These are phyloP conservation scores for Ganoderma meredithae DNA, from an alignment of 1,284 basidiomycete genomes.

Conservation along the genomic window DNA sequence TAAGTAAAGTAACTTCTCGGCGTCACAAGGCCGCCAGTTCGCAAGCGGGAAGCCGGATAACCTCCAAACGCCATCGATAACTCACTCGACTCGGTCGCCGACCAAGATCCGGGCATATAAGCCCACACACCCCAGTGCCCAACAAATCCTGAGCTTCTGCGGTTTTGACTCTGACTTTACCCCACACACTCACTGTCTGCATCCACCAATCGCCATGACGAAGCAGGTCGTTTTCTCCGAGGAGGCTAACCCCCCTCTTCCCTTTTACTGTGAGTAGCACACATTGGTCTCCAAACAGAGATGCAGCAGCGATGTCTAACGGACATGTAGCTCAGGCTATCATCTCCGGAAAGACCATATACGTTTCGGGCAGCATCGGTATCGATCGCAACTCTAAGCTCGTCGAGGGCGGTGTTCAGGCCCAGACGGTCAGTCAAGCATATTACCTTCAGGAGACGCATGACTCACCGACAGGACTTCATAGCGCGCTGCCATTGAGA, in stretches of 20 bases:
- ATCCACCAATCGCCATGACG: constrained; percentile 33
- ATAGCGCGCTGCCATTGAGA: constrained; percentile 63
- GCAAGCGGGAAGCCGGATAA: background rate
- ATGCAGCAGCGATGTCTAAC: background rate
- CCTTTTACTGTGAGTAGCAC: constrained; percentile 56
- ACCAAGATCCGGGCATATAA: constrained; percentile 15
- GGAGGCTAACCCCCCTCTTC: constrained; percentile 55
- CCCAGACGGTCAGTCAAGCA: constrained; percentile 53
- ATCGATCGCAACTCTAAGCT: constrained; percentile 56
- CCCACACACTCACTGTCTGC: background rate
- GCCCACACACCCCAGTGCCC: background rate
- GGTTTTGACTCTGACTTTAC: background rate
- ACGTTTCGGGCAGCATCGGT: constrained; percentile 68
- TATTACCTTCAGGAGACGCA: background rate
- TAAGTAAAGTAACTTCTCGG: background rate
- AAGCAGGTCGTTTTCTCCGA: constrained; percentile 48
- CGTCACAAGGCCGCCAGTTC: background rate
- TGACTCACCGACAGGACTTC: constrained; percentile 9
- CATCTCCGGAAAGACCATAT: constrained; percentile 60
- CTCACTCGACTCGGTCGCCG: constrained; percentile 5
- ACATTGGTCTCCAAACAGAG: background rate
- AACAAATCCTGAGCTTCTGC: background rate
- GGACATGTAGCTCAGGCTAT: constrained; percentile 50
- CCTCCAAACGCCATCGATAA: constrained; percentile 16
- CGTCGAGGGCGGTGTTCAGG: constrained; percentile 59